These are phyloP conservation scores for Candida fluviatilis DNA, from an alignment of 805 yeast genomes.

Conservation along the genomic window DNA sequence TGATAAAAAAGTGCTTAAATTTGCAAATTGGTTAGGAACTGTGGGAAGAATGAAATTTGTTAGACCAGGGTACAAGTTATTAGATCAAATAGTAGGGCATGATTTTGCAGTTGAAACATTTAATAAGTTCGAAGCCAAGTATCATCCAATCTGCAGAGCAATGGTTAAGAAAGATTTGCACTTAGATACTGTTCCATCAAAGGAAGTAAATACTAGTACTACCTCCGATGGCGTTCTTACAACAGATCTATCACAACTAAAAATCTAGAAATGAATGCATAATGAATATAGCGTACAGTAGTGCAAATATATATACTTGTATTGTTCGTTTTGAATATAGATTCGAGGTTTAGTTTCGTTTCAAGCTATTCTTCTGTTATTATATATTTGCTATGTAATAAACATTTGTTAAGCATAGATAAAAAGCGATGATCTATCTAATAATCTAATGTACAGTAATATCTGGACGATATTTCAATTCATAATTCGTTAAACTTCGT, in stretches of 20 bases:
- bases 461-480: background rate
- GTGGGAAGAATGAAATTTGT: slow-evolving; percentile 36
- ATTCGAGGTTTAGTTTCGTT: too few species aligned
- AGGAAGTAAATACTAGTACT: too few species aligned
- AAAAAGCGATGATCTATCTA: background rate
- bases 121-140: slow-evolving; percentile 14
- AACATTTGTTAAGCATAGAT: background rate
- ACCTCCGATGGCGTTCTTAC: too few species aligned
- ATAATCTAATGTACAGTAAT: background rate
- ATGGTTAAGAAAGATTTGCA: slow-evolving; percentile 21
- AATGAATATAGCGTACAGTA: too few species aligned
- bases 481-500: background rate
- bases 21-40: slow-evolving; percentile 29
- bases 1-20: slow-evolving; percentile 15
- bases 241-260: too few species aligned
- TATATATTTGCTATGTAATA: background rate
- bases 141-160: slow-evolving; percentile 31
- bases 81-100: slow-evolving; percentile 17
- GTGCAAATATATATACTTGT: too few species aligned
- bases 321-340: too few species aligned
- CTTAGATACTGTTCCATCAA: too few species aligned
- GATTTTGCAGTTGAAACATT: slow-evolving; percentile 26
- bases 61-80: slow-evolving; percentile 28
- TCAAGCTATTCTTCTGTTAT: too few species aligned
- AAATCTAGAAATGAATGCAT: too few species aligned